phyloP scores from a whole-genome alignment of 2,329 filamentous ascomycete species.

The Lecanicillium sp. region DNA sequence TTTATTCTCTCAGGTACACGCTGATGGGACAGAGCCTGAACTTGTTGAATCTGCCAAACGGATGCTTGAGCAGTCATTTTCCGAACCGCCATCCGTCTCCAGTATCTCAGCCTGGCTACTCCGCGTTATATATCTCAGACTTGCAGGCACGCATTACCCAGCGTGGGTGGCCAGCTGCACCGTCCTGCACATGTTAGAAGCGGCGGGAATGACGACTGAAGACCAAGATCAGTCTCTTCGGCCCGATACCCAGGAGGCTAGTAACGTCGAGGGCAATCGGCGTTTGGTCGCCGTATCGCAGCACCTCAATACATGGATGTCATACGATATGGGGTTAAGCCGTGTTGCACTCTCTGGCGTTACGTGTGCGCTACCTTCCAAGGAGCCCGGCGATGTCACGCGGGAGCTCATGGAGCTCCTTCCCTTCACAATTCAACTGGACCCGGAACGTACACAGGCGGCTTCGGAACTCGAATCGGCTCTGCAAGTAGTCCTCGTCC shows the following conservation, averaged over 20 bases:
- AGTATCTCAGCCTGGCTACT: slow-evolving; percentile 47
- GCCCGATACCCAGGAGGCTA: slow-evolving; percentile 15
- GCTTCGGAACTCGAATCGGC: slow-evolving; percentile 37
- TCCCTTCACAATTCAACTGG: slow-evolving; percentile 46
- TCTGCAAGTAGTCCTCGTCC: slow-evolving; percentile 34
- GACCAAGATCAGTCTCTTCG: slow-evolving; percentile 19
- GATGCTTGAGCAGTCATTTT: slow-evolving; percentile 37
- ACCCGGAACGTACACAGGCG: slow-evolving; percentile 41
- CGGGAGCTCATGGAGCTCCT: slow-evolving; percentile 46
- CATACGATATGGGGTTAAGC: slow-evolving; percentile 51
- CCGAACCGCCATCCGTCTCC: slow-evolving; percentile 27
- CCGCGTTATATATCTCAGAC: slow-evolving; percentile 46
- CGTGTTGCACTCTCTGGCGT: slow-evolving; percentile 43
- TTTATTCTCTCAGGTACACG: slow-evolving; percentile 41
- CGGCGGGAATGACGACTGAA: slow-evolving; percentile 42
- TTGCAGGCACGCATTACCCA: slow-evolving; percentile 46
- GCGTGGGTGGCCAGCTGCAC: slow-evolving; percentile 53
- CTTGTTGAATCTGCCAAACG: slow-evolving; percentile 40
- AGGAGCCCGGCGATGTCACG: slow-evolving; percentile 35
- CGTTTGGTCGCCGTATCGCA: slow-evolving; percentile 45
- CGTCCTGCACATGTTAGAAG: slow-evolving; percentile 53
- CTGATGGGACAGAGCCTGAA: slow-evolving; percentile 36
- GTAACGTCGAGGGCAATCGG: slow-evolving; percentile 33
- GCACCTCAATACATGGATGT: slow-evolving; percentile 54
- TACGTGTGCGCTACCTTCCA: slow-evolving; percentile 33